Evolutionary conservation across 2,329 filamentous ascomycete species (phyloP).

Genomic region (Exophiala mesophila): DNA sequence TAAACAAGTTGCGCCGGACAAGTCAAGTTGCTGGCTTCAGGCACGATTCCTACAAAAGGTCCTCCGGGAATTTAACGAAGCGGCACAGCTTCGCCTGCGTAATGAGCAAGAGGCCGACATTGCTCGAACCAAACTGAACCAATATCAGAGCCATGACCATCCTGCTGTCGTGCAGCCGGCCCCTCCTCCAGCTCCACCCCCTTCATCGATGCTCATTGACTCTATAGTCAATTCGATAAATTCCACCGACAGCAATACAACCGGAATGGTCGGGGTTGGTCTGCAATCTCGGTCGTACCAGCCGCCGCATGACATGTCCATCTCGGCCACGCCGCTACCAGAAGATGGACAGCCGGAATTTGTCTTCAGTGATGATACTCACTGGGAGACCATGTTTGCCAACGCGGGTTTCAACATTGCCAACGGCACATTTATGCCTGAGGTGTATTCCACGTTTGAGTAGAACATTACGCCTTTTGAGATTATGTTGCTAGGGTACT

Average conservation of each 20-base stretch:
- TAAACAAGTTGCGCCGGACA: constrained; percentile 17
- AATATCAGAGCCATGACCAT: background rate
- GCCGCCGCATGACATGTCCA: background rate
- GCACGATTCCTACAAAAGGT: constrained; percentile 24
- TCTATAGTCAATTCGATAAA: background rate
- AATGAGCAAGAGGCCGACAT: background rate
- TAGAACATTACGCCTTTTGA: background rate
- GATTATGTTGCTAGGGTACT: too few species aligned
- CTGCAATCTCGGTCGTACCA: background rate
- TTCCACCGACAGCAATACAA: background rate
- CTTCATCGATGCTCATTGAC: background rate
- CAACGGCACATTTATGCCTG: constrained; percentile 23
- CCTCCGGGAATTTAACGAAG: constrained; percentile 21
- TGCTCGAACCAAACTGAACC: background rate
- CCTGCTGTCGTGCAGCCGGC: background rate
- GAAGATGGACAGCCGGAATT: constrained; percentile 4
- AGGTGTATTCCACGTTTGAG: background rate
- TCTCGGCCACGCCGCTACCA: background rate
- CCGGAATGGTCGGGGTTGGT: too few species aligned
- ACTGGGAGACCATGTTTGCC: constrained; percentile 25
- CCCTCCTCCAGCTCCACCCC: background rate
- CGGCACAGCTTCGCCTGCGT: constrained; percentile 1
- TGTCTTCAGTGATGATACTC: constrained; percentile 18
- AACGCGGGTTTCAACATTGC: constrained; percentile 27
- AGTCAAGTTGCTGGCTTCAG: constrained; percentile 23